Percentiles rank a stretch among this genome's conserved stretches.
phyloP scores from a whole-genome alignment of 306 rosid species.

The Rubus parviflorus region DNA sequence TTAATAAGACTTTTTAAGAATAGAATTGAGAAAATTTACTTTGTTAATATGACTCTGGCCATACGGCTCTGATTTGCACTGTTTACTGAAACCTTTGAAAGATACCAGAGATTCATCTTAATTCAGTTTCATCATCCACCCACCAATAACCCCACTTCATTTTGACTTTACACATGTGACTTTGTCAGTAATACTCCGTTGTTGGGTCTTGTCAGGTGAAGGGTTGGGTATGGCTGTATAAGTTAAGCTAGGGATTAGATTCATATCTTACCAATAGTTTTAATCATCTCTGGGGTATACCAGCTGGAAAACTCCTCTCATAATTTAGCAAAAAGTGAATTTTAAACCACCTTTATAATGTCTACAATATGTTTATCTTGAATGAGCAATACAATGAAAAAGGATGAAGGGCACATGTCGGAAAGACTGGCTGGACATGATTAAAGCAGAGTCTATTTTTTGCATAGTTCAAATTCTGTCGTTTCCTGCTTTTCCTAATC shows the following conservation, averaged over 20 bases:
- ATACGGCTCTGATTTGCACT: neutral
- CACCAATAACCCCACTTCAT: neutral
- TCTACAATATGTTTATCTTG: neutral
- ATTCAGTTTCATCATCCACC: neutral
- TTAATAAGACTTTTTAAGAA: neutral
- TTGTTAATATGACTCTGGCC: neutral
- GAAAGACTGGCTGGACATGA: neutral
- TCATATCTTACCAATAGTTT: neutral
- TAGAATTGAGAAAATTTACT: neutral
- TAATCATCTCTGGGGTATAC: neutral
- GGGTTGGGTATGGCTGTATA: neutral
- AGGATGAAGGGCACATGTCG: neutral
- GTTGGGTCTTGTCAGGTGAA: neutral
- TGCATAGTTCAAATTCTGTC: neutral
- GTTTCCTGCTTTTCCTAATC: neutral
- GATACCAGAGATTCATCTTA: neutral
- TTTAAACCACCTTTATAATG: neutral
- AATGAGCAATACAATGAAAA: neutral
- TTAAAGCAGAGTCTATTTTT: neutral
- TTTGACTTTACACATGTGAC: too few species aligned
- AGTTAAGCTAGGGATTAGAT: neutral
- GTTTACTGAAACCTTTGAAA: neutral
- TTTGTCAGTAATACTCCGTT: neutral
- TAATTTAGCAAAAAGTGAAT: neutral
- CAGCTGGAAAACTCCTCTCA: neutral